Conservation (phyloP, 75 land plant species). For the Picea sitchensis region DNA sequence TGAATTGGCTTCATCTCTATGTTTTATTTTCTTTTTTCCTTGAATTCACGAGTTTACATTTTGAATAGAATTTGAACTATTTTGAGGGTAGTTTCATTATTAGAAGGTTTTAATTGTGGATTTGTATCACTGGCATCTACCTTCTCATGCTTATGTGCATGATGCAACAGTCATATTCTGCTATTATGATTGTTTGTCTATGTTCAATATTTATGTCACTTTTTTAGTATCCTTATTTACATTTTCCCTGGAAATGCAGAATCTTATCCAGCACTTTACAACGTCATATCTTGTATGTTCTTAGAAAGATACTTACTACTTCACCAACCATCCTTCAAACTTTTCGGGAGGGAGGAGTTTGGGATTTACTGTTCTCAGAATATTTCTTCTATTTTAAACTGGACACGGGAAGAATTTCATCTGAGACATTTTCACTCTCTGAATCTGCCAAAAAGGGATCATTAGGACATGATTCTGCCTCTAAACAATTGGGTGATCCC, state of each 20-base stretch:
- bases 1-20: neutral
- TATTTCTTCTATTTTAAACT: conserved; percentile 87
- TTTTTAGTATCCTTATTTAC: neutral
- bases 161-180: neutral
- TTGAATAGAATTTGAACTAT: neutral
- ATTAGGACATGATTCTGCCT: neutral
- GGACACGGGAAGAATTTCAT: conserved; percentile 23
- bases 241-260: conserved; percentile 42
- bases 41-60: neutral
- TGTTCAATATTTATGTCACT: neutral
- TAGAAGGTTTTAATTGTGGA: neutral
- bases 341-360: conserved; percentile 75
- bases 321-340: conserved; percentile 59
- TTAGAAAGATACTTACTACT: conserved; percentile 67
- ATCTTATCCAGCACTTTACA: conserved; percentile 60
- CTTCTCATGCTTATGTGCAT: neutral
- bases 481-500: neutral
- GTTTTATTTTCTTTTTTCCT: neutral
- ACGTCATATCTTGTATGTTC: conserved; percentile 56
- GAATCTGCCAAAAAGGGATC: conserved; percentile 4
- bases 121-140: neutral
- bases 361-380: conserved; percentile 92
- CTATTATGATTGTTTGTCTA: neutral
- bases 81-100: neutral
- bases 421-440: conserved; percentile 8